Conservation (phyloP, 768 basidiomycete species). For the Tulasnella sp. region DNA sequence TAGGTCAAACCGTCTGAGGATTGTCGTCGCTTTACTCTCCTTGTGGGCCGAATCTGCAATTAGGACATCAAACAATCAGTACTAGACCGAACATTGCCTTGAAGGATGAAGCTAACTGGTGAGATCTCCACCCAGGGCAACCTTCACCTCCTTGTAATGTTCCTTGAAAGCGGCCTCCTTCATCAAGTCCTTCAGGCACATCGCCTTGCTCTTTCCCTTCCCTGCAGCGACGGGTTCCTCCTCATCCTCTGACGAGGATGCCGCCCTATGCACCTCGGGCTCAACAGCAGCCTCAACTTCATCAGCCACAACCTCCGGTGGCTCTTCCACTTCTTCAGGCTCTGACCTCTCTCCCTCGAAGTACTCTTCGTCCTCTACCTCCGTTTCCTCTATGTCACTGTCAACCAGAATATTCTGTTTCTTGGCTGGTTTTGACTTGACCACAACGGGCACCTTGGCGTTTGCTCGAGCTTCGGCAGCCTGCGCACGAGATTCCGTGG, state of each 20-base stretch:
- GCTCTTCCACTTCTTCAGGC: conserved; percentile 5
- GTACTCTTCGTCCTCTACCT: neutral
- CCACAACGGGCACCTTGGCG: neutral
- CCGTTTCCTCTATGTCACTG: neutral
- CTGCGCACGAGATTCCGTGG: neutral
- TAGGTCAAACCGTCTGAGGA: conserved; percentile 22
- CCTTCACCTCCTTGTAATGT: neutral
- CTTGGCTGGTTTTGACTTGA: neutral
- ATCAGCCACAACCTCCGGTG: neutral
- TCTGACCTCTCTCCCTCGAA: neutral
- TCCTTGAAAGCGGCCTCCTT: conserved; percentile 1
- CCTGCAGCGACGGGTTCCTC: neutral
- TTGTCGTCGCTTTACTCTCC: conserved; percentile 15
- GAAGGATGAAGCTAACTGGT: neutral
- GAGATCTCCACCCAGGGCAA: neutral
- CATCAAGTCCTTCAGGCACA: conserved; percentile 3
- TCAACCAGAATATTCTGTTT: neutral
- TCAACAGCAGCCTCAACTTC: neutral
- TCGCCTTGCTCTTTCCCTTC: conserved; percentile 5
- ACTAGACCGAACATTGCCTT: neutral
- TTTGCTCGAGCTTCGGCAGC: neutral
- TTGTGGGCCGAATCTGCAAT: conserved; percentile 17
- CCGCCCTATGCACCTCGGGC: neutral
- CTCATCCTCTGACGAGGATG: neutral
- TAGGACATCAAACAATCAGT: neutral